Percentiles rank a stretch among this genome's conserved stretches.
These are phyloP conservation scores for Starmerella bombicola DNA, from an alignment of 805 yeast genomes.

Conservation along the genomic window DNA sequence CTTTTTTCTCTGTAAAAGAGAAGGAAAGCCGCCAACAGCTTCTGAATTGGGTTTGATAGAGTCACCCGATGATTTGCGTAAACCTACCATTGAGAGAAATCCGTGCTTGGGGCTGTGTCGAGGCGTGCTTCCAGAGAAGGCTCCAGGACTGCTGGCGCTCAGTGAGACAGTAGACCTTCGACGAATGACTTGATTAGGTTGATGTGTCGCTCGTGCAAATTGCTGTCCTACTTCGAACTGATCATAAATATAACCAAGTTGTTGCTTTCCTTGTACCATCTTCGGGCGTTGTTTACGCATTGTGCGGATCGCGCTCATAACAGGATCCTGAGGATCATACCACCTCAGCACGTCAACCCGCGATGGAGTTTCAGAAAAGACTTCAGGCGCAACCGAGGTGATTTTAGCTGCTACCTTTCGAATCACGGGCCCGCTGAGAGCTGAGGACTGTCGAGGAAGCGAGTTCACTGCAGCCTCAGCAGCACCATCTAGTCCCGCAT, in stretches of 20 bases:
- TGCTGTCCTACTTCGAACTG: conserved; percentile 26
- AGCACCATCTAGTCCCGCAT: background rate
- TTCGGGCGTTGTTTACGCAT: conserved; percentile 33
- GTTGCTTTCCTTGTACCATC: conserved; percentile 34
- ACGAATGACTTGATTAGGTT: conserved; percentile 4
- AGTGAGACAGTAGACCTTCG: conserved; percentile 5
- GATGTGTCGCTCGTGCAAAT: conserved; percentile 18
- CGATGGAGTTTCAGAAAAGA: conserved; percentile 19
- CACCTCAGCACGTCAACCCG: conserved; percentile 19
- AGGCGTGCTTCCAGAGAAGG: background rate
- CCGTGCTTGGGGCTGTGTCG: background rate
- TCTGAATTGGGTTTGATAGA: too few relatives aligned
- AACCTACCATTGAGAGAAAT: background rate
- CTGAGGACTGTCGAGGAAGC: conserved; percentile 6
- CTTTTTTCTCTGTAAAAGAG: background rate
- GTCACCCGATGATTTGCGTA: background rate
- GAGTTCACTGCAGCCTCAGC: background rate
- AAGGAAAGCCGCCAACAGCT: too few relatives aligned
- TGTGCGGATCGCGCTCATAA: conserved; percentile 24
- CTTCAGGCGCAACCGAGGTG: conserved; percentile 24
- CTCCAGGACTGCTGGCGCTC: background rate
- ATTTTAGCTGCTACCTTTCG: conserved; percentile 20
- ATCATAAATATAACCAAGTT: conserved; percentile 31
- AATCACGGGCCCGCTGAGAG: conserved; percentile 19
- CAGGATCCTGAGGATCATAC: conserved; percentile 20